Evolutionary conservation across 73 alveolate genomes (phyloP).

Genomic region (Urostyla sp.): DNA sequence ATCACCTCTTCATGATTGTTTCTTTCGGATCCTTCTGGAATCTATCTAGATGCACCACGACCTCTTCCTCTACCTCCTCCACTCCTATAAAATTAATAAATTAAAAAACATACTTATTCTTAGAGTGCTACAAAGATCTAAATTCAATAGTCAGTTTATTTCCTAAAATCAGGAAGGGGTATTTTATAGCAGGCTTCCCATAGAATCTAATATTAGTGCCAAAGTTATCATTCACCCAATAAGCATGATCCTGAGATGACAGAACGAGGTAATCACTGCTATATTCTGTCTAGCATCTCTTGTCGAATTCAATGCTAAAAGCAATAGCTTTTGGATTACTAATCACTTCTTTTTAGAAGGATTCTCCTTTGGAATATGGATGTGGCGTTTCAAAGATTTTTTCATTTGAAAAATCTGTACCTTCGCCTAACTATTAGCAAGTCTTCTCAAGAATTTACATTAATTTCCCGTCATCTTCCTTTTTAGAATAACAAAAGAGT

Average conservation of each 20-base stretch:
- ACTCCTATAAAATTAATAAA: not conserved
- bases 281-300: conserved; percentile 81
- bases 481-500: not conserved
- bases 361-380: conserved; percentile 90
- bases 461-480: not conserved
- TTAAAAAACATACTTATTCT: not conserved
- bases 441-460: conserved; percentile 30
- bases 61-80: conserved; percentile 70
- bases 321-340: conserved; percentile 91
- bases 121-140: conserved; percentile 70
- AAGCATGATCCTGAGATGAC: conserved; percentile 49
- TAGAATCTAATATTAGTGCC: conserved; percentile 76
- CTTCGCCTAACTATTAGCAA: conserved; percentile 58
- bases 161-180: conserved; percentile 80
- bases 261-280: conserved; percentile 65
- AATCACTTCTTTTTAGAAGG: conserved; percentile 66
- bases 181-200: conserved; percentile 69
- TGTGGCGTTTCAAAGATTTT: conserved; percentile 92
- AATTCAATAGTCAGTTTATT: conserved; percentile 78
- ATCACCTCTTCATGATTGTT: conserved; percentile 10
- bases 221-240: conserved; percentile 78
- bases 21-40: not conserved
- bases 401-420: conserved; percentile 84
- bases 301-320: conserved; percentile 78
- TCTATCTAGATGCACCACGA: not conserved